Evolutionary conservation across 1,284 basidiomycete genomes (phyloP).

Genomic region (Volvariella surrecta): DNA sequence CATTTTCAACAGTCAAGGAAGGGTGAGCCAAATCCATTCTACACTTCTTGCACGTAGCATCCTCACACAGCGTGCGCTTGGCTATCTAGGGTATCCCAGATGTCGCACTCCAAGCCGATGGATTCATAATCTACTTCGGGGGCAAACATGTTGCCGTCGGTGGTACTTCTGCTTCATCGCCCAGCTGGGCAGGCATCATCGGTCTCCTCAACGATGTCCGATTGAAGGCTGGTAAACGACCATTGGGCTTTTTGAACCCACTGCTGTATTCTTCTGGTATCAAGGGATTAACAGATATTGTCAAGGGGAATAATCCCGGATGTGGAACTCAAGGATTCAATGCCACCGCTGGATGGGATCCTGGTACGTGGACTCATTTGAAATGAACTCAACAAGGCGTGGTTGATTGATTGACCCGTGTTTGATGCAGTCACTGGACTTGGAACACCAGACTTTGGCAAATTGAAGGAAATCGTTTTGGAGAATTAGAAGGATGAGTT

Average conservation of each 20-base stretch:
- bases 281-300: conserved; percentile 39
- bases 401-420: not conserved
- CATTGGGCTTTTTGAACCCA: conserved; percentile 50
- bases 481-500: not conserved
- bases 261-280: conserved; percentile 31
- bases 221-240: conserved; percentile 6
- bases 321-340: conserved; percentile 41
- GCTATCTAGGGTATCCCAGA: conserved; percentile 43
- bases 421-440: conserved; percentile 26
- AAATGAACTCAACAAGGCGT: not conserved
- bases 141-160: conserved; percentile 24
- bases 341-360: conserved; percentile 32
- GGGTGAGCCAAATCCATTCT: conserved; percentile 18
- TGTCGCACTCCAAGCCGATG: conserved; percentile 46
- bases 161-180: conserved; percentile 45
- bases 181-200: conserved; percentile 38
- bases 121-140: conserved; percentile 29
- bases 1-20: conserved; percentile 17
- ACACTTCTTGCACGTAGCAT: too few species aligned
- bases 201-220: conserved; percentile 21
- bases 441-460: conserved; percentile 29
- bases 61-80: too few species aligned
- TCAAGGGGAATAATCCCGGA: conserved; percentile 34
- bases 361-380: conserved; percentile 15
- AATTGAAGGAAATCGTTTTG: conserved; percentile 15